Percentiles rank a stretch among this genome's conserved stretches.
Evolutionary conservation across 2,329 filamentous ascomycete genomes (phyloP).

Genomic region (Botrytis hyacinthi): DNA sequence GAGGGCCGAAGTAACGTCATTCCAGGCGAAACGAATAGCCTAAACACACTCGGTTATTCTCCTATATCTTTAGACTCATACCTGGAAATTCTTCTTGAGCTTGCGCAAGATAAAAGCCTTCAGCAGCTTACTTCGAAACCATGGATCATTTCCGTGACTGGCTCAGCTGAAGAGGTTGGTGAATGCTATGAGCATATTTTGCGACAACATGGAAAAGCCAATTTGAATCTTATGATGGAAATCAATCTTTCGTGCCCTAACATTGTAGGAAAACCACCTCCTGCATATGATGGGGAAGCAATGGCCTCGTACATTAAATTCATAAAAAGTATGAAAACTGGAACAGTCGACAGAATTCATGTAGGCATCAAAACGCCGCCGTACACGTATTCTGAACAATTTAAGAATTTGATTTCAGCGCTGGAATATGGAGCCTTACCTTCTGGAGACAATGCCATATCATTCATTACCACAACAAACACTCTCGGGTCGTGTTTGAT

Average conservation of each 20-base stretch:
- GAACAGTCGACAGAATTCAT: constrained; percentile 19
- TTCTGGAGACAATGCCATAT: constrained; percentile 45
- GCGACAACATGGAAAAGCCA: constrained; percentile 40
- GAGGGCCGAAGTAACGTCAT: constrained; percentile 26
- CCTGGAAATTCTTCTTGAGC: constrained; percentile 52
- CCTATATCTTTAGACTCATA: constrained; percentile 60
- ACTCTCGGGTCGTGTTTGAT: constrained; percentile 69
- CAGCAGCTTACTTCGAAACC: constrained; percentile 47
- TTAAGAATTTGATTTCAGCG: constrained; percentile 53
- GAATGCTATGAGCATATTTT: constrained; percentile 48
- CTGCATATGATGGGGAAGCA: constrained; percentile 59
- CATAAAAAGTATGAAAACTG: constrained; percentile 9
- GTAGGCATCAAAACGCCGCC: constrained; percentile 74
- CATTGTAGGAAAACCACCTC: constrained; percentile 65
- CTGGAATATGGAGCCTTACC: constrained; percentile 40
- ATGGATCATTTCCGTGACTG: constrained; percentile 70
- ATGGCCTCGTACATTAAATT: constrained; percentile 54
- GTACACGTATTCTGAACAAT: constrained; percentile 70
- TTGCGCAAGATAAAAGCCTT: constrained; percentile 39
- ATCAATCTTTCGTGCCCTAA: constrained; percentile 79
- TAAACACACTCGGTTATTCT: constrained; percentile 76
- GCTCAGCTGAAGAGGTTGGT: constrained; percentile 55
- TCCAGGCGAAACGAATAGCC: constrained; percentile 43
- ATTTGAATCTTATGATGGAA: constrained; percentile 56
- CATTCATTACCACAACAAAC: constrained; percentile 73